phyloP scores from a whole-genome alignment of 352 stramenopile species.

The Globisporangium camurandrum region DNA sequence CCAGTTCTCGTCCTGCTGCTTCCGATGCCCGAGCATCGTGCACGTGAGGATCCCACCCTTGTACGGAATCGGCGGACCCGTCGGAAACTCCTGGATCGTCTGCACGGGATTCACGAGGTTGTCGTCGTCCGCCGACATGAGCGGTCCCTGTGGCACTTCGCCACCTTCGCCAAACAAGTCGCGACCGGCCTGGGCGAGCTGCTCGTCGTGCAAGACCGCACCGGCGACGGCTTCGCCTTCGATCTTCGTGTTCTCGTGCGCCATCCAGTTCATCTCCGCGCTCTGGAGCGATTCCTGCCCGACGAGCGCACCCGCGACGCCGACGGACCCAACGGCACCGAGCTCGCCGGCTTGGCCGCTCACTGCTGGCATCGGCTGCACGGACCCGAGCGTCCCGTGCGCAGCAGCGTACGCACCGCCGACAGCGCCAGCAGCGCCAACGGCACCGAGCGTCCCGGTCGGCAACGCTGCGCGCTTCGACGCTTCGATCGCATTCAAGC shows the following conservation, averaged over 20 bases:
- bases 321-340: constrained; percentile 65
- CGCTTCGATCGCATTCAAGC: constrained; percentile 57
- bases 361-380: constrained; percentile 54
- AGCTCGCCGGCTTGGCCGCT: constrained; percentile 68
- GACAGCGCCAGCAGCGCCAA: constrained; percentile 44
- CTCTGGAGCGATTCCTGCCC: constrained; percentile 80
- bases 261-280: constrained; percentile 80
- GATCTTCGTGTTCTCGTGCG: constrained; percentile 71
- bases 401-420: constrained; percentile 46
- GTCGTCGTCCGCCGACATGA: constrained; percentile 85
- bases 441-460: constrained; percentile 40
- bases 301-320: constrained; percentile 62
- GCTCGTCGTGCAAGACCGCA: constrained; percentile 61
- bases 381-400: constrained; percentile 57
- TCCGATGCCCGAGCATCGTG: constrained; percentile 84
- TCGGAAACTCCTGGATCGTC: constrained; percentile 87
- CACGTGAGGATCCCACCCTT: constrained; percentile 87
- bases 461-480: constrained; percentile 34
- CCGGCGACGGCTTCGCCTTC: constrained; percentile 72
- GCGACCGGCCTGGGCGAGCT: constrained; percentile 77
- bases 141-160: constrained; percentile 60
- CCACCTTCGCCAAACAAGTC: constrained; percentile 82
- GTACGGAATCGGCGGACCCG: constrained; percentile 83
- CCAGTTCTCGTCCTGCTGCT: constrained; percentile 87
- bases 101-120: constrained; percentile 81